These are phyloP conservation scores for Zoysia pacifica DNA, from an alignment of 176 grass and related monocot genomes.

Conservation along the genomic window DNA sequence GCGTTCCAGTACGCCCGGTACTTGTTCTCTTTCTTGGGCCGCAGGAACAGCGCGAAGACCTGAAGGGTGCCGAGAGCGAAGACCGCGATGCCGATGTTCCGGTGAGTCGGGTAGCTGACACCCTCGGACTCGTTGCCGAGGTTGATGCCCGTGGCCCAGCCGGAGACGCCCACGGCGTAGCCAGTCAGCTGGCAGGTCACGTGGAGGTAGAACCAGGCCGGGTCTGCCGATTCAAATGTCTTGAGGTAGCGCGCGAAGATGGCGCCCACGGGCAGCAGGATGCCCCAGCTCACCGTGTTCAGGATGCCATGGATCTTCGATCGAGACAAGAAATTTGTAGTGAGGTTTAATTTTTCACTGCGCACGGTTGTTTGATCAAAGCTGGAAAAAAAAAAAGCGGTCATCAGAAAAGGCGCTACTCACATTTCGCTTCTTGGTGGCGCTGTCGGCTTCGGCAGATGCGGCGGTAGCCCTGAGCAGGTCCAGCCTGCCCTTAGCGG, in stretches of 20 bases:
- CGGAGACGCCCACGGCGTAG: slow-evolving; percentile 59
- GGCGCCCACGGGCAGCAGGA: slow-evolving; percentile 66
- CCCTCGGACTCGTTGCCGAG: slow-evolving; percentile 64
- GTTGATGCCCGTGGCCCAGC: slow-evolving; percentile 68
- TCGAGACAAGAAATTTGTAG: not conserved
- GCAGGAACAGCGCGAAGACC: slow-evolving; percentile 61
- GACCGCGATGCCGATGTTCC: slow-evolving; percentile 52
- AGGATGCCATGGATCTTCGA: slow-evolving; percentile 67
- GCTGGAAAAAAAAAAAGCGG: not conserved
- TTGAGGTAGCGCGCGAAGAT: slow-evolving; percentile 70
- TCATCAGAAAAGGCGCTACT: not conserved
- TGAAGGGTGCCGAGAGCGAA: slow-evolving; percentile 61
- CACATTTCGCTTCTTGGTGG: slow-evolving; percentile 41
- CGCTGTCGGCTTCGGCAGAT: not conserved
- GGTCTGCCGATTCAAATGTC: slow-evolving; percentile 60
- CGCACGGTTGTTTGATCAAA: not conserved
- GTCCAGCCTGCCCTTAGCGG: slow-evolving; percentile 49
- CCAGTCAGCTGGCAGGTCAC: slow-evolving; percentile 56
- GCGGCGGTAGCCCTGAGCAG: slow-evolving; percentile 22
- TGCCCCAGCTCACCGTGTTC: slow-evolving; percentile 73
- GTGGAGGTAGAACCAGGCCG: slow-evolving; percentile 85
- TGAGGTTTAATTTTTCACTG: not conserved
- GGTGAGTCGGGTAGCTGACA: slow-evolving; percentile 47
- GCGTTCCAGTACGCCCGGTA: slow-evolving; percentile 69
- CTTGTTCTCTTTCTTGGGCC: slow-evolving; percentile 56